Percentiles rank a stretch among this genome's conserved stretches.
phyloP scores from a whole-genome alignment of 352 stramenopile genomes.

The Phytophthora ramorum region DNA sequence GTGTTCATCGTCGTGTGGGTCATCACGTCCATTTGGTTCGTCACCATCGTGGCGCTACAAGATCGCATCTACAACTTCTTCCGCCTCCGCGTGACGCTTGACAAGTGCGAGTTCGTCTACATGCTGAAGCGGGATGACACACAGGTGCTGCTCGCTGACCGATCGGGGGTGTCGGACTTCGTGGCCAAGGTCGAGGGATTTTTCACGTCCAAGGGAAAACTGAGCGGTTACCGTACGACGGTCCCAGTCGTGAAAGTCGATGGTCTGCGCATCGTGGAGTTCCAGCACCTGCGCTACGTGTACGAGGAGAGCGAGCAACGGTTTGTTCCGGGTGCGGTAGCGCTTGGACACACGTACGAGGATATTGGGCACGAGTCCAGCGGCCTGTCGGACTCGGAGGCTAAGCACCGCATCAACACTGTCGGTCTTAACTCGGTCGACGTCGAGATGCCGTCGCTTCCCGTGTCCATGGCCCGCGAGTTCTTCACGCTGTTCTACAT shows the following conservation, averaged over 20 bases:
- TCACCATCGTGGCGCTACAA: conserved; percentile 23
- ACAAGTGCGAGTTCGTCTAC: conserved; percentile 32
- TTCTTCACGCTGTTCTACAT: conserved; percentile 59
- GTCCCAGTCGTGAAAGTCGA: too few species aligned
- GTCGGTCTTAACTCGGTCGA: conserved; percentile 46
- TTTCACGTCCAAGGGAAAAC: too few species aligned
- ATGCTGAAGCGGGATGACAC: conserved; percentile 37
- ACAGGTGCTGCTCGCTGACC: conserved; percentile 32
- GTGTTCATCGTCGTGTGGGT: conserved; percentile 44
- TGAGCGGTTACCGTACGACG: too few species aligned
- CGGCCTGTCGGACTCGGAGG: conserved; percentile 15
- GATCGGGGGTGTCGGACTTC: conserved; percentile 9
- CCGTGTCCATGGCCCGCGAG: conserved; percentile 37
- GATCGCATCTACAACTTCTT: conserved; percentile 44
- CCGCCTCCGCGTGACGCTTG: conserved; percentile 14
- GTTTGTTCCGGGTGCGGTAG: conserved; percentile 35
- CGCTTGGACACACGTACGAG: conserved; percentile 26
- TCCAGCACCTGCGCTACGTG: too few species aligned
- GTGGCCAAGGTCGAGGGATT: conserved; percentile 23
- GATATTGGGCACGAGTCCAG: conserved; percentile 20
- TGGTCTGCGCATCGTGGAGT: too few species aligned
- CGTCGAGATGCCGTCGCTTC: conserved; percentile 49
- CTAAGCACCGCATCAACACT: conserved; percentile 22
- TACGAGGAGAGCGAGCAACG: conserved; percentile 26
- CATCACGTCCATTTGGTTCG: conserved; percentile 32